Conservation (phyloP, 1,139 yeast genomes). For the Taphrina communis region DNA sequence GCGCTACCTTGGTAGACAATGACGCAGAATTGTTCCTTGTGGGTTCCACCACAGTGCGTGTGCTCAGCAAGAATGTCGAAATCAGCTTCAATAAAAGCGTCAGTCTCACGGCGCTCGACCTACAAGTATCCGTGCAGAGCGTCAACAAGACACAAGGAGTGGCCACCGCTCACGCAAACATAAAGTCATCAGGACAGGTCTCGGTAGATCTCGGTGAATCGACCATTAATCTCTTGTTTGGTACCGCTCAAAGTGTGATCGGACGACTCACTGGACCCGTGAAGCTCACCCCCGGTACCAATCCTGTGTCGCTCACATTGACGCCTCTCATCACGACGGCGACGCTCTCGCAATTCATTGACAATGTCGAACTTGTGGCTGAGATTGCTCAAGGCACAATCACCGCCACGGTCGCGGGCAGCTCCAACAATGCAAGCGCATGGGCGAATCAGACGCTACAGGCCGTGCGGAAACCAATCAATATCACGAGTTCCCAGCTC, state of each 20-base stretch:
- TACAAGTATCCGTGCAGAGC: background rate
- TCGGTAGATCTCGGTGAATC: conserved; percentile 5
- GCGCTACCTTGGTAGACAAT: background rate
- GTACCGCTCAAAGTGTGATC: background rate
- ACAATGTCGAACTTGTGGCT: background rate
- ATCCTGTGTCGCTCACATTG: background rate
- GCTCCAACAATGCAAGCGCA: conserved; percentile 2
- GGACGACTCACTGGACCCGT: conserved; percentile 1
- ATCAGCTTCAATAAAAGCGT: background rate
- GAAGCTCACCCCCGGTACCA: background rate
- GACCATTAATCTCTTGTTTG: background rate
- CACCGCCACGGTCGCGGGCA: conserved; percentile 1
- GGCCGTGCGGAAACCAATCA: conserved; percentile 4
- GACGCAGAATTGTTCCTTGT: background rate
- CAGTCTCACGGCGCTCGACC: background rate
- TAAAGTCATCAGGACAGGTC: conserved; percentile 1
- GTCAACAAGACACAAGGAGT: background rate
- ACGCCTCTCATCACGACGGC: background rate
- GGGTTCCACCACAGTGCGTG: conserved; percentile 1
- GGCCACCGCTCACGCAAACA: background rate
- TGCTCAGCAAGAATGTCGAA: background rate
- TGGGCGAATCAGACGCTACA: conserved; percentile 11
- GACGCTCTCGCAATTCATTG: background rate
- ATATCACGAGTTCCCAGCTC: conserved; percentile 10
- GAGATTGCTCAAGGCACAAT: conserved; percentile 1